A percentile compares a stretch with the other conserved stretches of the same genome.
These are phyloP conservation scores for Stenocarpella maydis DNA, from an alignment of 2,329 filamentous ascomycete species.

Conservation along the genomic window DNA sequence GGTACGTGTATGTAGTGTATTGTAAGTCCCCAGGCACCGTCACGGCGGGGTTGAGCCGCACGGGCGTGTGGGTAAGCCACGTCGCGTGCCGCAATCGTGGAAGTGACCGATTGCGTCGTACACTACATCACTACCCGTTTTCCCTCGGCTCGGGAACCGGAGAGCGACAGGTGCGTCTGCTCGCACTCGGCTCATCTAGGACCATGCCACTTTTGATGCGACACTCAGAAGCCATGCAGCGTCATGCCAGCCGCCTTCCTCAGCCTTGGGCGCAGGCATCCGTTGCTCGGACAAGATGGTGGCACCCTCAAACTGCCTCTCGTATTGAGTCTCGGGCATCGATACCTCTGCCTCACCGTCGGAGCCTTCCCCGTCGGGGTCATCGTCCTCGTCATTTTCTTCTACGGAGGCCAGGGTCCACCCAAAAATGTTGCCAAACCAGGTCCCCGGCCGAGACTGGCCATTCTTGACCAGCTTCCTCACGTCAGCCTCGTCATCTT, in stretches of 20 bases:
- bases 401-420: slow-evolving; percentile 71
- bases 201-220: slow-evolving; percentile 61
- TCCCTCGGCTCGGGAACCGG: neutral
- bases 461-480: slow-evolving; percentile 62
- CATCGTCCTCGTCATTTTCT: slow-evolving; percentile 59
- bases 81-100: slow-evolving; percentile 11
- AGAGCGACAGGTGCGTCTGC: neutral
- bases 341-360: slow-evolving; percentile 34
- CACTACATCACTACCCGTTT: neutral
- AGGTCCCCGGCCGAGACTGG: slow-evolving; percentile 61
- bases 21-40: slow-evolving; percentile 7
- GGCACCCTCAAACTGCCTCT: slow-evolving; percentile 51
- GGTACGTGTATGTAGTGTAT: neutral
- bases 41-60: slow-evolving; percentile 19
- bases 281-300: slow-evolving; percentile 53
- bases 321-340: slow-evolving; percentile 22
- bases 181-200: slow-evolving; percentile 12
- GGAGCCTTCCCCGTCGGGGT: slow-evolving; percentile 40
- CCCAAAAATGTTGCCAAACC: slow-evolving; percentile 66
- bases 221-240: slow-evolving; percentile 74
- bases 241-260: slow-evolving; percentile 71
- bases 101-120: slow-evolving; percentile 13
- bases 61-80: slow-evolving; percentile 15
- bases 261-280: slow-evolving; percentile 58
- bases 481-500: slow-evolving; percentile 67